phyloP scores from a whole-genome alignment of 2,329 filamentous ascomycete species.

The Pestalotiopsis sp. region DNA sequence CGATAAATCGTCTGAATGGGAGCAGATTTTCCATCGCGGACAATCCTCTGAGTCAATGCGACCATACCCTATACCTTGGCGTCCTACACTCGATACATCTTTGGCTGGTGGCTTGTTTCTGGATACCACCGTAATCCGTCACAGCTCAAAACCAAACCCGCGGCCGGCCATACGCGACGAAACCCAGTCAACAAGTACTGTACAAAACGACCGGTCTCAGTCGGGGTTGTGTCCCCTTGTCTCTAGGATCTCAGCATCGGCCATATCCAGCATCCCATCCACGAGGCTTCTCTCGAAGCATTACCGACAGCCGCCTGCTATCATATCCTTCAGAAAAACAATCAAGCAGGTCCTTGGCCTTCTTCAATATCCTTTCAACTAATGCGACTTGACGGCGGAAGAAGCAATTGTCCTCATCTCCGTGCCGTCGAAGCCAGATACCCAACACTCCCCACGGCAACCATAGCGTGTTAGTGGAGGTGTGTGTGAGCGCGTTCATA shows the following conservation, averaged over 20 bases:
- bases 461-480: slow-evolving; percentile 5
- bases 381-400: slow-evolving; percentile 5
- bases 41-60: slow-evolving; percentile 7
- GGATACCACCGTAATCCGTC: neutral
- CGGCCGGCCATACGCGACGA: neutral
- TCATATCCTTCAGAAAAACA: neutral
- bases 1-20: neutral
- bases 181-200: neutral
- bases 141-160: neutral
- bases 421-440: neutral
- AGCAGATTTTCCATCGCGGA: neutral
- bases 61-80: slow-evolving; percentile 1
- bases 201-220: neutral
- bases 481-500: slow-evolving; percentile 2
- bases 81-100: slow-evolving; percentile 6
- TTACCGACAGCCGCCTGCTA: neutral
- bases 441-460: neutral
- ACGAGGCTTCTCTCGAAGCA: neutral
- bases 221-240: neutral
- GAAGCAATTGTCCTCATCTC: slow-evolving; percentile 3
- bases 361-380: neutral
- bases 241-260: neutral
- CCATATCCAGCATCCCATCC: neutral
- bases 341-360: neutral
- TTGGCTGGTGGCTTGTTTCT: slow-evolving; percentile 6